Evolutionary conservation across 768 basidiomycete species (phyloP), one percentile per base, ranked within the genome.

Genomic region (Rhizopogon rudus): DNA sequence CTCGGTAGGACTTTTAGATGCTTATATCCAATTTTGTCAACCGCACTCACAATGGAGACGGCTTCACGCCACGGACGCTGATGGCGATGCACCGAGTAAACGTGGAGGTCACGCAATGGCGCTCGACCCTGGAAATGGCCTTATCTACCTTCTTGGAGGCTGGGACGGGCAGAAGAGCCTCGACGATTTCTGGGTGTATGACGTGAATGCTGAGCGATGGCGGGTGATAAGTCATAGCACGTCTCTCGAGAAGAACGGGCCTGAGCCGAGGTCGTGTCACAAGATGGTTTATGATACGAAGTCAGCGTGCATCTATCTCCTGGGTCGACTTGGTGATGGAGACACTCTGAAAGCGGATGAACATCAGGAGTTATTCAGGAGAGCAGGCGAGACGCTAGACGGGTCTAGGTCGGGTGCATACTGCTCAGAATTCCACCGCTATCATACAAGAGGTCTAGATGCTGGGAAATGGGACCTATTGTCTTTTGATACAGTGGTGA

Each of bases 81-180:
- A 86, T 57, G 76, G 81, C 1, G 86, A 88, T 60, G 68, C 77
- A 0, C 90, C 91, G 5, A 75, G 78, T 25, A 74, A 81, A 44
- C 81, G 91, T 0, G 87, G 90, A 14, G 91, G 90, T 0, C 88
- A 92, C 59, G 85, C 87, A 20, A 89, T 90, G 87, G 90, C 87
- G 60, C 81, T 91, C 58, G 89, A 91, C 63, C 71, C 77, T 22
- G 73, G 77, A 7, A 76, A 81, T 40, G 80, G 81, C 6, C 67
- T 79, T 43, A 81, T 92, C 29, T 91, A 91, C 64, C 76, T 92
- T 20, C 82, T 90, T 52, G 91, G 90, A 1, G 91, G 91, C 0
- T 92, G 86, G 82, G 81, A 90, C 57, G 88, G 91, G 1, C 69
- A 81, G 53, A 82, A 79, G 56, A 83, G 81, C 48, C 71, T 92